phyloP scores from a whole-genome alignment of 2,329 filamentous ascomycete genomes.

The Neopestalotiopsis clavispora region DNA sequence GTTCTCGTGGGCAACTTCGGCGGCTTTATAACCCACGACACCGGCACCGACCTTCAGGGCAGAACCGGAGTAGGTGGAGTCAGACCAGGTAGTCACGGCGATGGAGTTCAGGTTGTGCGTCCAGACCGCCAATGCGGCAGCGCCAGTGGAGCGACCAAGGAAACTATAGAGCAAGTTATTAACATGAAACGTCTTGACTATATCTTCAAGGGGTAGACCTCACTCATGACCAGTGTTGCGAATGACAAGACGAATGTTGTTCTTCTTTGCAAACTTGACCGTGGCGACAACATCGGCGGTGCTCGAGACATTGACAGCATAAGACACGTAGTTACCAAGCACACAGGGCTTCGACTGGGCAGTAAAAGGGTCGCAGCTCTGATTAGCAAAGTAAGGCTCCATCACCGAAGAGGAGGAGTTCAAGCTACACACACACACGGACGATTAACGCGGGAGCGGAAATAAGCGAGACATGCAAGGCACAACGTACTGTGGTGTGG shows the following conservation, averaged over 20 bases:
- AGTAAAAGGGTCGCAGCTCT: constrained; percentile 44
- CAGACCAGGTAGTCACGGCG: constrained; percentile 28
- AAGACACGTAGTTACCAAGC: constrained; percentile 48
- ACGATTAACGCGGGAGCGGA: background rate
- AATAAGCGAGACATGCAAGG: background rate
- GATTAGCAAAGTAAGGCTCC: constrained; percentile 44
- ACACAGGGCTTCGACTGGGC: constrained; percentile 45
- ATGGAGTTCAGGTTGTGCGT: constrained; percentile 36
- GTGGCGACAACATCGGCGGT: constrained; percentile 35
- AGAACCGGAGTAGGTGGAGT: constrained; percentile 27
- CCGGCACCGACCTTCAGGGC: constrained; percentile 16
- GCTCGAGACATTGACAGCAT: constrained; percentile 41
- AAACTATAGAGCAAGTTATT: no score
- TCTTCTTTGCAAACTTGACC: constrained; percentile 37
- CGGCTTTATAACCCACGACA: constrained; percentile 10
- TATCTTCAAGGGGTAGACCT: no score
- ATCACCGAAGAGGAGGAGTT: constrained; percentile 36
- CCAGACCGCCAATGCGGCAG: constrained; percentile 36
- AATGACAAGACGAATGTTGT: constrained; percentile 42
- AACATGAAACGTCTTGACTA: no score
- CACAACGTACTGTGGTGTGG: constrained; percentile 14
- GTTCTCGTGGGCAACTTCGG: constrained; percentile 5
- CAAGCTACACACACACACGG: background rate
- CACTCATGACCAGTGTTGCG: constrained; percentile 49
- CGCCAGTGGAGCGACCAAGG: constrained; percentile 36